Evolutionary conservation across 345 rosid species (phyloP).

Genomic region (Salix arbutifolia): DNA sequence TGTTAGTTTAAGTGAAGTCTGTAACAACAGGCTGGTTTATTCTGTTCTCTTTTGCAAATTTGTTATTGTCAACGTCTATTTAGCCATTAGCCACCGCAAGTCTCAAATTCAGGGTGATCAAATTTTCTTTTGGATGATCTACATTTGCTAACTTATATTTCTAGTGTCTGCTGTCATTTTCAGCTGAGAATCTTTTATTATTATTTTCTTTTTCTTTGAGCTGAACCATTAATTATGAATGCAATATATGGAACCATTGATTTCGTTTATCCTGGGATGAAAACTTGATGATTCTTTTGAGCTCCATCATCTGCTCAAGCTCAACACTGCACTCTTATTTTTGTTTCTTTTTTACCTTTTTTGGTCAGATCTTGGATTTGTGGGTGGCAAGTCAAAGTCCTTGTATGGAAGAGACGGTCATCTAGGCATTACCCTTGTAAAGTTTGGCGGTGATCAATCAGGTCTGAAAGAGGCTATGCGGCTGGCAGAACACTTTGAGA

Average conservation of each 20-base stretch:
- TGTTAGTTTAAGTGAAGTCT: background rate
- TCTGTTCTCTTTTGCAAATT: background rate
- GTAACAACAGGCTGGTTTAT: background rate
- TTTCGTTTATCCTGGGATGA: background rate
- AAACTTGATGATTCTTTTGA: background rate
- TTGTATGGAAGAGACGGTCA: slow-evolving; percentile 94
- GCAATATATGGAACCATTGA: background rate
- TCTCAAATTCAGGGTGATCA: background rate
- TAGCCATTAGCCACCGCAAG: background rate
- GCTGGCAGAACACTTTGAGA: slow-evolving; percentile 76
- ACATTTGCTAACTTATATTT: background rate
- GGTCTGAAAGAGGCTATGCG: slow-evolving; percentile 77
- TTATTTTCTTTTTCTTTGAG: background rate
- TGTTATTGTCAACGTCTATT: background rate
- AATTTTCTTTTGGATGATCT: background rate
- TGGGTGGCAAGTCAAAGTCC: slow-evolving; percentile 79
- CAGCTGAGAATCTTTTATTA: background rate
- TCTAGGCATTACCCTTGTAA: slow-evolving; percentile 67
- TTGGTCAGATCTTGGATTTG: slow-evolving; percentile 73
- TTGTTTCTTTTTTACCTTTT: slow-evolving; percentile 21
- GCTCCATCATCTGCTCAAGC: background rate
- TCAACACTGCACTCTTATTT: background rate
- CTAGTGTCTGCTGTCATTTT: background rate
- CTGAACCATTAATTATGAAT: background rate
- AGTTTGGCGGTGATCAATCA: slow-evolving; percentile 59